A percentile compares a stretch with the other conserved stretches of the same genome.
Conservation (phyloP, 2,329 filamentous ascomycete species). For the Hypoxylon sp. region DNA sequence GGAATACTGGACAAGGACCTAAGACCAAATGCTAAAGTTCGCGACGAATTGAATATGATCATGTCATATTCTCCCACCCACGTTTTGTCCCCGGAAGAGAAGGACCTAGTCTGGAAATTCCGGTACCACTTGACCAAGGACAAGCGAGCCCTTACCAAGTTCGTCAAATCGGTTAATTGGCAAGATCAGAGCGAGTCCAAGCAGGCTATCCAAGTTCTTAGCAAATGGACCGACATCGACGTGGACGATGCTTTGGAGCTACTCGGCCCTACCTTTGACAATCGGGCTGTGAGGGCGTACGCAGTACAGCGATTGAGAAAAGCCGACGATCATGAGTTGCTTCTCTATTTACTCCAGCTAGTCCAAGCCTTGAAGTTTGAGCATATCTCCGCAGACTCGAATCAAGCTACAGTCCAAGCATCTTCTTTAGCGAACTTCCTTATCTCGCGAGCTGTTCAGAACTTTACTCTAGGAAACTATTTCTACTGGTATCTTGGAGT, state of each 20-base stretch:
- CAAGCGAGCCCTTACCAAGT: constrained; percentile 93
- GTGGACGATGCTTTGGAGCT: constrained; percentile 96
- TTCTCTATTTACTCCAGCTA: constrained; percentile 91
- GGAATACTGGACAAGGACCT: constrained; percentile 95
- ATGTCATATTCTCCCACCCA: constrained; percentile 95
- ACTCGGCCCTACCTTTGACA: constrained; percentile 91
- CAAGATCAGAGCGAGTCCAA: constrained; percentile 84
- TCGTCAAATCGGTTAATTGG: constrained; percentile 98
- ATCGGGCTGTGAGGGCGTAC: constrained; percentile 87
- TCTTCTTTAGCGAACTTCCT: constrained; percentile 91
- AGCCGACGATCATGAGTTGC: constrained; percentile 89
- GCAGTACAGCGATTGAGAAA: constrained; percentile 93
- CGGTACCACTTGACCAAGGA: constrained; percentile 93
- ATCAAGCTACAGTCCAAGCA: constrained; percentile 70
- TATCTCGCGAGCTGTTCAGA: constrained; percentile 86
- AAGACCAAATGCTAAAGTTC: constrained; percentile 94
- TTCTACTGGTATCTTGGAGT: constrained; percentile 99
- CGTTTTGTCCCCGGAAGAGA: constrained; percentile 87
- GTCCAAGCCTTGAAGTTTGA: constrained; percentile 98
- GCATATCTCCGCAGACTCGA: constrained; percentile 72
- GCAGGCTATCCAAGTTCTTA: constrained; percentile 88
- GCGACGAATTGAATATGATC: constrained; percentile 92
- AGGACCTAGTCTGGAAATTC: constrained; percentile 97
- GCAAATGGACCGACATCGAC: constrained; percentile 96
- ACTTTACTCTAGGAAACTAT: constrained; percentile 92